Evolutionary conservation across 2,329 filamentous ascomycete genomes (phyloP).

Genomic region (Sarocladiaceae sp.): DNA sequence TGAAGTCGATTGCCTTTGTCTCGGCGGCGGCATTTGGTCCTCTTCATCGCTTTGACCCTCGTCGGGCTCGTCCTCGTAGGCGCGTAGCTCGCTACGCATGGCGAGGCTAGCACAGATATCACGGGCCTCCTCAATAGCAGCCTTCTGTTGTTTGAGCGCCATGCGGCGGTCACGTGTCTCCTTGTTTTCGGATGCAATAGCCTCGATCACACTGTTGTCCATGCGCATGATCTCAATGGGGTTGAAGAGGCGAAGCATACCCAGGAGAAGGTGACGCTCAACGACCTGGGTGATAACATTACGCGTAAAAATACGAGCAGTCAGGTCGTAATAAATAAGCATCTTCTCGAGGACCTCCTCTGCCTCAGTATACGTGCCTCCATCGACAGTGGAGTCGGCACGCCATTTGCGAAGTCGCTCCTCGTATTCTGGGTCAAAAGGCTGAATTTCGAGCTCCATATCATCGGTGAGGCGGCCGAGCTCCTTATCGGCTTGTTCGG

Average conservation of each 20-base stretch:
- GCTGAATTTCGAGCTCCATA: slow-evolving; percentile 49
- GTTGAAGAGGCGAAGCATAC: slow-evolving; percentile 49
- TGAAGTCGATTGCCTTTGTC: not conserved
- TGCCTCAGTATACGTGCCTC: slow-evolving; percentile 43
- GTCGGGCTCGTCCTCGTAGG: slow-evolving; percentile 31
- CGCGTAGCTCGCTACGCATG: slow-evolving; percentile 47
- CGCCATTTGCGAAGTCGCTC: slow-evolving; percentile 46
- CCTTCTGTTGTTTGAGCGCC: slow-evolving; percentile 43
- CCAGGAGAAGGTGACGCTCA: slow-evolving; percentile 46
- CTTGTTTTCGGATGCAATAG: slow-evolving; percentile 49
- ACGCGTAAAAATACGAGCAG: slow-evolving; percentile 46
- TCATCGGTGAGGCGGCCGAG: slow-evolving; percentile 42
- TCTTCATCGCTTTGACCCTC: slow-evolving; percentile 27
- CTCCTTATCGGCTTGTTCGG: slow-evolving; percentile 42
- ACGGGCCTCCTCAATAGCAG: slow-evolving; percentile 46
- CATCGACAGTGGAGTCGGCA: slow-evolving; percentile 34
- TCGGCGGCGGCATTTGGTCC: slow-evolving; percentile 15
- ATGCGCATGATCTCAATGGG: slow-evolving; percentile 47
- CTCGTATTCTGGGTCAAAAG: slow-evolving; percentile 50
- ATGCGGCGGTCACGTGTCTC: slow-evolving; percentile 46
- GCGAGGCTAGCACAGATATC: slow-evolving; percentile 45
- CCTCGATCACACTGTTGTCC: slow-evolving; percentile 39
- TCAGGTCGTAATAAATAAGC: slow-evolving; percentile 52
- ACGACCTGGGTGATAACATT: slow-evolving; percentile 50
- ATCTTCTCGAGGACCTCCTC: slow-evolving; percentile 52